These are phyloP conservation scores for Paramecium tetraurelia DNA, from an alignment of 73 alveolate species.

Conservation along the genomic window DNA sequence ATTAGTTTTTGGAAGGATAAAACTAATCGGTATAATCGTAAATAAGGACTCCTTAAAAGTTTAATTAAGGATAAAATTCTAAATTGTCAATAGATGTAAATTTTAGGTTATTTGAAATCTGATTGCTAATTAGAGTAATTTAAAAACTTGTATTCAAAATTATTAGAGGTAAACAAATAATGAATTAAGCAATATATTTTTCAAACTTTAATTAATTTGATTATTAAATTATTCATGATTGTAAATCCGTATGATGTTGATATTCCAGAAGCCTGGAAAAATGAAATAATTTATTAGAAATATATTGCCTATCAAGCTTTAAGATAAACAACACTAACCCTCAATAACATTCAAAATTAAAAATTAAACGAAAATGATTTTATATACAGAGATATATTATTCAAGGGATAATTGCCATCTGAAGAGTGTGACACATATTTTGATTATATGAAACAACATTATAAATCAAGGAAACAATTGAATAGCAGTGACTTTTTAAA, in stretches of 20 bases:
- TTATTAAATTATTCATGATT: not conserved
- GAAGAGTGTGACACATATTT: not conserved
- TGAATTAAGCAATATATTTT: not conserved
- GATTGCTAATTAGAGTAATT: not conserved
- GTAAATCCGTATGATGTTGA: not conserved
- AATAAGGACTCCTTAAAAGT: not conserved
- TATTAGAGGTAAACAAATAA: too few relatives aligned
- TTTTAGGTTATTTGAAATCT: too few relatives aligned
- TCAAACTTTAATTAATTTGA: not conserved
- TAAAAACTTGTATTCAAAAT: not conserved
- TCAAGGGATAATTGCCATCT: not conserved
- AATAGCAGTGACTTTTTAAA: not conserved
- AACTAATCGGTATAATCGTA: not conserved
- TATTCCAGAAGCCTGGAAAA: conserved; percentile 42
- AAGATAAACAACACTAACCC: not conserved
- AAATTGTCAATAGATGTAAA: too few relatives aligned
- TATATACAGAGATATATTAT: conserved; percentile 7
- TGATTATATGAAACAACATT: conserved; percentile 5
- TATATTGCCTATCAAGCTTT: not conserved
- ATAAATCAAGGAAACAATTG: not conserved
- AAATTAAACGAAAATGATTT: not conserved
- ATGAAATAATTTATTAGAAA: conserved; percentile 11
- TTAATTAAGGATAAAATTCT: too few relatives aligned
- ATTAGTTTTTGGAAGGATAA: not conserved
- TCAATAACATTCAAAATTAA: not conserved